These are phyloP conservation scores for Coriolopsis trogii DNA, from an alignment of 1,284 basidiomycete genomes.

Conservation along the genomic window DNA sequence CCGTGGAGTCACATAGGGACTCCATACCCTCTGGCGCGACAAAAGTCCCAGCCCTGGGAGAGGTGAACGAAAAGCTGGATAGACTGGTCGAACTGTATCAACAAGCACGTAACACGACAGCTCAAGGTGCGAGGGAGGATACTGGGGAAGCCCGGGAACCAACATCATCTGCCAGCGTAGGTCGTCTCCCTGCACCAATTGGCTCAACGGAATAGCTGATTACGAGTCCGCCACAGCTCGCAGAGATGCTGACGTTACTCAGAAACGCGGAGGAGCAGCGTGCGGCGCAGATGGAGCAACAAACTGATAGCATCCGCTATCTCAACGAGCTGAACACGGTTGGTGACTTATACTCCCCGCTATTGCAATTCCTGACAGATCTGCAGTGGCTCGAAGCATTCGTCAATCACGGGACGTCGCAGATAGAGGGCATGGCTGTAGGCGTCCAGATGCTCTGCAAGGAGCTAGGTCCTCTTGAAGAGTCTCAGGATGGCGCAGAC, in stretches of 20 bases:
- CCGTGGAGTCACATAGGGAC: too few species aligned
- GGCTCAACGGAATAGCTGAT: too few species aligned
- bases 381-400: slow-evolving; percentile 83
- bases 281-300: slow-evolving; percentile 55
- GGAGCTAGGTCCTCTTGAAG: slow-evolving; percentile 43
- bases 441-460: slow-evolving; percentile 64
- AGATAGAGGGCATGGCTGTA: slow-evolving; percentile 64
- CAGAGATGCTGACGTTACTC: slow-evolving; percentile 48
- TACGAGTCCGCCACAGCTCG: too few species aligned
- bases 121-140: too few species aligned
- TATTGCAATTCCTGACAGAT: neutral
- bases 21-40: too few species aligned
- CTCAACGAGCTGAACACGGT: slow-evolving; percentile 74
- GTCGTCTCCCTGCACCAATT: too few species aligned
- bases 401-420: slow-evolving; percentile 70
- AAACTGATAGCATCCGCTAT: slow-evolving; percentile 72
- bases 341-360: slow-evolving; percentile 20
- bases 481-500: slow-evolving; percentile 19
- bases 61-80: slow-evolving; percentile 31
- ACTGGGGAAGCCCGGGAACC: too few species aligned
- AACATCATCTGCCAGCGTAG: too few species aligned
- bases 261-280: slow-evolving; percentile 50
- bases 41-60: slow-evolving; percentile 5
- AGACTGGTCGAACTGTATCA: slow-evolving; percentile 25
- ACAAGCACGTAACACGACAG: neutral